Evolutionary conservation across 164 flowering plant genomes (phyloP).

Genomic region (Annona cherimola): DNA sequence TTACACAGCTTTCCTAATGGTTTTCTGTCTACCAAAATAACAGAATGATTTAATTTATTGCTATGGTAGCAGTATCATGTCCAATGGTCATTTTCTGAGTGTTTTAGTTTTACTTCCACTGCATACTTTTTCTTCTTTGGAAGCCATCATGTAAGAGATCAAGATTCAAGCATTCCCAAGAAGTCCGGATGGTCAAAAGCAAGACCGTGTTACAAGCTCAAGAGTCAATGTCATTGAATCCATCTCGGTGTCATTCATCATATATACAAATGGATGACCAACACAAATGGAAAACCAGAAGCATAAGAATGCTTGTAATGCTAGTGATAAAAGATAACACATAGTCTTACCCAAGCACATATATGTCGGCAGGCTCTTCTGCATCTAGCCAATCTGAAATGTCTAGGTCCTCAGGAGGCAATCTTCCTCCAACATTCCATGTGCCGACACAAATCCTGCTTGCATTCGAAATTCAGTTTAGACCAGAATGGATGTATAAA

Average conservation of each 20-base stretch:
- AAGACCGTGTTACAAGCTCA: neutral
- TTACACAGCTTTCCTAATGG: neutral
- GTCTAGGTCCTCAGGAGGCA: slow-evolving; percentile 78
- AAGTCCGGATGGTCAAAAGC: no score
- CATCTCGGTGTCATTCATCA: neutral
- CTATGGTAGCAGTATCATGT: neutral
- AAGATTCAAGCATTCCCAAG: no score
- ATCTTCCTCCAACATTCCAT: slow-evolving; percentile 91
- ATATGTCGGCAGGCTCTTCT: slow-evolving; percentile 77
- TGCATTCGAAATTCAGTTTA: slow-evolving; percentile 2
- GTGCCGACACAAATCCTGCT: slow-evolving; percentile 75
- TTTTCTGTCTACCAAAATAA: neutral
- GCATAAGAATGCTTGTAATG: neutral
- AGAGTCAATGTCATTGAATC: neutral
- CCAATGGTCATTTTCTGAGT: neutral
- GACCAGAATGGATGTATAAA: neutral
- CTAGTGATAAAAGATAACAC: no score
- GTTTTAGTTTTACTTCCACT: neutral
- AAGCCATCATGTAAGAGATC: no score
- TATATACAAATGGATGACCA: neutral
- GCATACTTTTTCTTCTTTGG: neutral
- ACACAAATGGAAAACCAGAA: neutral
- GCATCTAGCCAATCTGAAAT: slow-evolving; percentile 76
- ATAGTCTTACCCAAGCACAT: slow-evolving; percentile 85
- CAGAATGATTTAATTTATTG: neutral